Evolutionary conservation across 108 stramenopile species (phyloP), one percentile per base, ranked within the genome.

Genomic region (Discostella stelligeroides): DNA sequence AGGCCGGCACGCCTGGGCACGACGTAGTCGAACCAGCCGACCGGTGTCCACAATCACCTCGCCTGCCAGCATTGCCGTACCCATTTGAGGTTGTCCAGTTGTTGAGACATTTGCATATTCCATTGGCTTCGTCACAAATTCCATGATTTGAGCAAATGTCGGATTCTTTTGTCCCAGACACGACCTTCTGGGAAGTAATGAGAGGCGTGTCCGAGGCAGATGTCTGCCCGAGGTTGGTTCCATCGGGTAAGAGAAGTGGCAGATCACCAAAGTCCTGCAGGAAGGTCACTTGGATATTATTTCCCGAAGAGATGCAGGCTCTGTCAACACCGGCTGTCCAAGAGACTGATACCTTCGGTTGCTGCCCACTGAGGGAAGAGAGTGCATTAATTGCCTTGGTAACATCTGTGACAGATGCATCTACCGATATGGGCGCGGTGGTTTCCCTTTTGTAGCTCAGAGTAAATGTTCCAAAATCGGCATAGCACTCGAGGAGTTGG

Each of bases 11-110:
- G 8, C 63, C 79, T 0, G 78, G 79, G 25, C 79, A 82, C 17
- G 79, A 68, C 12, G 40, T 60, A 1, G 79, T 76, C 15, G 69
- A 62, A 11, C 73, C 76, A 5, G 65, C 40, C 23, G 58, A 21
- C 40, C 53, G 50, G 41, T 51, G 51, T 4, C 87, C 89, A 51
- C 89, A 88, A 70, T 90, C 86, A 10, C 87, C 87, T 12, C 89
- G 72, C 17, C 68, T 80, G 14, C 88, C 88, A 45, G 79, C 73
- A 24, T 62, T 72, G 0, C 85, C 85, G 64, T 86, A 82, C 27
- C 89, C 89, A 62, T 90, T 84, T 29, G 72, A 75, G 53, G 87
- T 88, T 29, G 72, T 80, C 83, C 81, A 88, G 28, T 76, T 75
- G 46, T 72, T 64, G 45, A 80, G 61, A 50, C 86, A 87, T 11